Evolutionary conservation across 257 asterid genomes (phyloP).

Genomic region (Phtheirospermum japonicum): DNA sequence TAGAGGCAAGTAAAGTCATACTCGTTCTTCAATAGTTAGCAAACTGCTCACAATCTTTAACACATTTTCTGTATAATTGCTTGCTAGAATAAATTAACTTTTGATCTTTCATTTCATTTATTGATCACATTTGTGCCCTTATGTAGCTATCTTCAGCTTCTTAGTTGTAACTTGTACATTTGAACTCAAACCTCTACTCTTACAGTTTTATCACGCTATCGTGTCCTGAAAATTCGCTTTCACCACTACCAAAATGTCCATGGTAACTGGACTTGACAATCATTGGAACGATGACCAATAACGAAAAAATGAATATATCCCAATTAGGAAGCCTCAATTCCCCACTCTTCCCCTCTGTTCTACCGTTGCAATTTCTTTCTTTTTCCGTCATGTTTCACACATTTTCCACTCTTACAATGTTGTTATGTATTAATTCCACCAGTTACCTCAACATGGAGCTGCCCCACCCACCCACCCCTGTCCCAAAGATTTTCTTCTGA

Average conservation of each 20-base stretch:
- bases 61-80: neutral
- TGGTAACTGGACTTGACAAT: neutral
- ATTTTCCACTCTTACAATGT: no score
- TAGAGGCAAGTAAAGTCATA: neutral
- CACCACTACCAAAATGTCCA: slow-evolving; percentile 4
- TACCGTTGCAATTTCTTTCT: no score
- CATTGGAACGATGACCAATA: neutral
- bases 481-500: slow-evolving; percentile 1
- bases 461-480: neutral
- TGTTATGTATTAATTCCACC: neutral
- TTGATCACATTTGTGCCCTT: neutral
- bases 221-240: neutral
- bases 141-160: slow-evolving; percentile 2
- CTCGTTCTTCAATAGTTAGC: neutral
- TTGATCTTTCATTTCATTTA: no score
- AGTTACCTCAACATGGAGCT: slow-evolving; percentile 10
- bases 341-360: no score
- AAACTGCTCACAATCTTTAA: neutral
- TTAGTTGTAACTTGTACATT: neutral
- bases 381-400: no score
- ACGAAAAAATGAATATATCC: slow-evolving; percentile 4
- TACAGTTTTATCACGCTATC: neutral
- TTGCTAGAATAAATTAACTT: slow-evolving; percentile 15
- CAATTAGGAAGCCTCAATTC: slow-evolving; percentile 1
- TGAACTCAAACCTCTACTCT: neutral